Base-by-base conservation (phyloP, 1,284 basidiomycete species). In the Mycosarcoma mackinlayi region DNA sequence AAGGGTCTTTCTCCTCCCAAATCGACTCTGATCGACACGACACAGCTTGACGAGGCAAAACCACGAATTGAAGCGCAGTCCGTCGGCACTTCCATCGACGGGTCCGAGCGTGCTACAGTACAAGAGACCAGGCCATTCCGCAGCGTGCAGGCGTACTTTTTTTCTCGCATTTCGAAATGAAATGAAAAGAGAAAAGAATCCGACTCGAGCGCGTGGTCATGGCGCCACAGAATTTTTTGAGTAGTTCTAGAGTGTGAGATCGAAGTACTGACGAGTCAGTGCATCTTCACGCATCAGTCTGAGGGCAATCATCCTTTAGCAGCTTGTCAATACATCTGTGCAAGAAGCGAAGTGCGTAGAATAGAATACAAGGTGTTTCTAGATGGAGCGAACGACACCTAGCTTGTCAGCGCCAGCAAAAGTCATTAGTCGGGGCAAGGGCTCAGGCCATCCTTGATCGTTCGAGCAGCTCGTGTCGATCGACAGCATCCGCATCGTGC, bases 401-500 rank as follows among this genome's bases (percentile, higher is more conserved):
- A n/a, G n/a, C n/a, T n/a, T n/a, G n/a, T n/a, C n/a, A n/a, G n/a
- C n/a, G n/a, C n/a, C n/a, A n/a, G n/a, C n/a, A n/a, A n/a, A n/a
- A n/a, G n/a, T n/a, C n/a, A n/a, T n/a, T n/a, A n/a, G n/a, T n/a
- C n/a, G n/a, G 6, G 6, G 35, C 49, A 50, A 28, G 42, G 3
- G 41, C 28, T 62, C 52, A 55, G 45, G 60, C 60, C 45, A 48
- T 41, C 27, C 54, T 57, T 25, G 61, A 42, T 38, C 45, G 48
- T 44, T 57, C 49, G 41, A 53, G 40, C 24, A 76, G 58, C 58
- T 73, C 71, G 35, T 58, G 47, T 27, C 75, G 63, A 55, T 77
- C 71, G 39, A 68, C 50, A 30, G 63, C 67, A 60, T 77, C 75
- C 9, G 75, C 73, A 51, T 77, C 75, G 34, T 56, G 56, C 4